Conservation (phyloP, 805 yeast species). For the Sugiyamaella qingdaonensis region DNA sequence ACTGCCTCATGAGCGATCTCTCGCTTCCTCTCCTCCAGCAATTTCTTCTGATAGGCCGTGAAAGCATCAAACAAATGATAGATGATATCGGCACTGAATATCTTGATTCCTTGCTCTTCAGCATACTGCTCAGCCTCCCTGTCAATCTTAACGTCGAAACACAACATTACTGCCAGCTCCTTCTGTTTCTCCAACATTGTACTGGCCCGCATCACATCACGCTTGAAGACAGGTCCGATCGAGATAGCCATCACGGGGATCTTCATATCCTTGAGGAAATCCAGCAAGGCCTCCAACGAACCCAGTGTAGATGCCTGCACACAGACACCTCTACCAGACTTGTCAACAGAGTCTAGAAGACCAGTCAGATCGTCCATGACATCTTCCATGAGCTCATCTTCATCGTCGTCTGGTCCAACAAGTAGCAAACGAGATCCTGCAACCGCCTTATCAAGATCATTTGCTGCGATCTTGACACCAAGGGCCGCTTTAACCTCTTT, state of each 20-base stretch:
- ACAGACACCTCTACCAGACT: slow-evolving; percentile 93
- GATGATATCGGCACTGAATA: slow-evolving; percentile 94
- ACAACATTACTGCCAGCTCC: slow-evolving; percentile 94
- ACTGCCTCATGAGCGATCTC: slow-evolving; percentile 85
- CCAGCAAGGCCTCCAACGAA: slow-evolving; percentile 93
- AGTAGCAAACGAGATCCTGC: slow-evolving; percentile 96
- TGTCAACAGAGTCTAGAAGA: slow-evolving; percentile 88
- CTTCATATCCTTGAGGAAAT: slow-evolving; percentile 96
- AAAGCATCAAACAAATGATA: slow-evolving; percentile 95
- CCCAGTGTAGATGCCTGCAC: slow-evolving; percentile 99
- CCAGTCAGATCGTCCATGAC: slow-evolving; percentile 98
- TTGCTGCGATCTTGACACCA: slow-evolving; percentile 98
- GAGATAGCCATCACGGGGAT: slow-evolving; percentile 99
- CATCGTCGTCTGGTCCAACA: slow-evolving; percentile 96
- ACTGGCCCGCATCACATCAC: slow-evolving; percentile 96
- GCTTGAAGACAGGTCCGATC: slow-evolving; percentile 94
- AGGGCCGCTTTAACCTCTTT: slow-evolving; percentile 98
- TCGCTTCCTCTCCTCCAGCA: slow-evolving; percentile 85
- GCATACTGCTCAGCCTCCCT: slow-evolving; percentile 99
- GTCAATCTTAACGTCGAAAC: slow-evolving; percentile 96
- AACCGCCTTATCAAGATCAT: slow-evolving; percentile 96
- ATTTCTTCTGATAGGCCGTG: slow-evolving; percentile 82
- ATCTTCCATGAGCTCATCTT: slow-evolving; percentile 94
- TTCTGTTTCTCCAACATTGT: slow-evolving; percentile 97
- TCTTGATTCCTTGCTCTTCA: slow-evolving; percentile 81